Evolutionary conservation across 495 filamentous ascomycete species (phyloP), one percentile per base, ranked within the genome.

Genomic region (Niebla homalea): DNA sequence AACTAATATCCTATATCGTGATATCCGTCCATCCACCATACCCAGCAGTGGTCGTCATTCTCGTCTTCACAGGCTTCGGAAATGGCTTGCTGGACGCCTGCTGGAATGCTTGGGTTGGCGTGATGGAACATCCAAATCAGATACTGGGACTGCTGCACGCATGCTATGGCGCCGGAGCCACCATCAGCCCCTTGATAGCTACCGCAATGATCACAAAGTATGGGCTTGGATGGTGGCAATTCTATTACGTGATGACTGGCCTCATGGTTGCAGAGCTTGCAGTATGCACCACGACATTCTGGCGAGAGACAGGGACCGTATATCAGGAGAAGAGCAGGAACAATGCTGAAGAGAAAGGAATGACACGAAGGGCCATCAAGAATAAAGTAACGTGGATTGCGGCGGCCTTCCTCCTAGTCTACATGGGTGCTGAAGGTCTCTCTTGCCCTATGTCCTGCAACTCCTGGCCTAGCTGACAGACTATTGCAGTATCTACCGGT

Each of bases 371-470:
- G 54, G 80, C 80, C 0, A 64, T 85, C 0, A 67, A 74, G 25
- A 69, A 66, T 36, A 60, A 56, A 19, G 74, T 92, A 3, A 83
- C 83, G 22, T 95, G 87, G 86, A 64, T 92, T 20, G 77, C 78
- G 35, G 75, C 88, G 8, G 39, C 84, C 15, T 94, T 93, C 65
- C 65, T 92, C 36, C 70, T 94, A 3, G 76, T 76, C 36, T 93
- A 92, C 57, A 85, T 92, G 11, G 88, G 88, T 38, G 67, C 81
- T n/a, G 88, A 95, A 62, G 54, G 54, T 56, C 14, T 25, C 7
- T 2, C 8, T n/a, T 5, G 2, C 46, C 21, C 5, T 36, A 39
- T 26, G 18, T 18, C 29, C 20, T 14, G 5, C 18, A 18, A 19
- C 26, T n/a, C 14, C 8, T 16, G 11, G 29, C 29, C 29, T 12